Base-by-base conservation (phyloP, 805 yeast genomes). In the Hanseniaspora jakobsenii region DNA sequence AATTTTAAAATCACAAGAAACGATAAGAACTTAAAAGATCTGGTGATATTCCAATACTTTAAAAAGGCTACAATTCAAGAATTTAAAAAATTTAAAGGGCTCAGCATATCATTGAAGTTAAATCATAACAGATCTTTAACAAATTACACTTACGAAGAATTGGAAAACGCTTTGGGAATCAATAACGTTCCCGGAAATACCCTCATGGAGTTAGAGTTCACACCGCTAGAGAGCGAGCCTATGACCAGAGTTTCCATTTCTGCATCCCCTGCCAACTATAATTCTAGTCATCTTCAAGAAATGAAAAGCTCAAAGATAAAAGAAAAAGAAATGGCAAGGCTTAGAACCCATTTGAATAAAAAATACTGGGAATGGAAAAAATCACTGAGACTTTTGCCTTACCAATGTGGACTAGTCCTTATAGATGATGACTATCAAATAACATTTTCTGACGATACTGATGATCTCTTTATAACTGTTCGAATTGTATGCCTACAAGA, bases 341-440 rank as follows among this genome's bases (percentile, higher is more conserved):
- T 42, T 3, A 42, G 18, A 19, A 42, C 6, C 9, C 46, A 42
- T 16, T 28, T 42, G 5, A 42, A 32, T 21, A 38, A 54, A 17
- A 56, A 47, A 38, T 59, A 57, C 29, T 51, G 49, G 29, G 56
- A 54, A 31, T 36, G 54, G 42, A 52, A 53, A 38, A 53, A 52
- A 34, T 50, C 54, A 13, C 48, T 50, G 38, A 47, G 51, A 14
- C 50, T 56, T 38, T 49, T 49, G 6, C 50, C 59, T 8, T 46
- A 39, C 14, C 48, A 46, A 18, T 58, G 58, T 32, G 61, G 62
- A 3, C 51, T 61, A 2, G 55, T 61, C 3, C 46, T 61, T 12
- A 49, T 60, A 5, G 53, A 63, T 3, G 61, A 60, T 36, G 65
- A 61, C 32, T 56, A 52, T 44, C 59, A 58, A 37, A 45, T 60